Conservation (phyloP, 2,329 filamentous ascomycete genomes). For the Colletotrichum zoysiae region DNA sequence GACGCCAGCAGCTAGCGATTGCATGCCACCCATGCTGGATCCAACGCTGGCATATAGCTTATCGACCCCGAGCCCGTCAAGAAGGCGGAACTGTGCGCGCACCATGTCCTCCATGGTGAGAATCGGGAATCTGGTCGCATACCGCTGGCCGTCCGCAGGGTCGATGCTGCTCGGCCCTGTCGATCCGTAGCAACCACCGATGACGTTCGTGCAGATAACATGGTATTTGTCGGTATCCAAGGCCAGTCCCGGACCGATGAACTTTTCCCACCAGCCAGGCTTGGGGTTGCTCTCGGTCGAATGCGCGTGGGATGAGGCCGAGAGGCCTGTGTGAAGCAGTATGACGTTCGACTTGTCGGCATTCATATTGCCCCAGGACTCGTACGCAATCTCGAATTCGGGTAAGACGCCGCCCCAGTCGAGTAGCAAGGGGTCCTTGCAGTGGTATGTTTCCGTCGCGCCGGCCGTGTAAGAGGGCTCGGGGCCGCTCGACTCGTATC, state of each 20-base stretch:
- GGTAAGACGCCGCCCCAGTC: conserved; percentile 96
- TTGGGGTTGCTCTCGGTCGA: conserved; percentile 89
- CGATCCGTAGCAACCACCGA: conserved; percentile 95
- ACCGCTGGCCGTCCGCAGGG: conserved; percentile 86
- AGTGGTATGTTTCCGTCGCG: conserved; percentile 83
- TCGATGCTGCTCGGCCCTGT: conserved; percentile 92
- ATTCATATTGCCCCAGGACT: conserved; percentile 90
- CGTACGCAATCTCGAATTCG: conserved; percentile 91
- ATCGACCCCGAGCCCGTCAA: conserved; percentile 82
- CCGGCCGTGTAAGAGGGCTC: conserved; percentile 96
- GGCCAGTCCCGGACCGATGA: conserved; percentile 88
- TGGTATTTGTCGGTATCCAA: conserved; percentile 94
- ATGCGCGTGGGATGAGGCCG: conserved; percentile 96
- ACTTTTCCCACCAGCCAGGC: conserved; percentile 98
- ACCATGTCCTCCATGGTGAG: conserved; percentile 98
- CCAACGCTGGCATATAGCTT: conserved; percentile 93
- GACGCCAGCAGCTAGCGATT: conserved; percentile 87
- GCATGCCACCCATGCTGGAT: conserved; percentile 99
- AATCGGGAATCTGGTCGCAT: conserved; percentile 95
- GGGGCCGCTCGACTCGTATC: conserved; percentile 80
- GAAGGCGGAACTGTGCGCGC: conserved; percentile 88
- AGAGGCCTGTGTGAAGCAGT: conserved; percentile 91
- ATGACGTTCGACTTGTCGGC: conserved; percentile 87
- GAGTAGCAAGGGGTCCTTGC: conserved; percentile 79
- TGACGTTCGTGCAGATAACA: conserved; percentile 95